Percentiles rank a stretch among this genome's conserved stretches.
phyloP scores from a whole-genome alignment of 257 asterid species.

The Dorcoceras hygrometricum region DNA sequence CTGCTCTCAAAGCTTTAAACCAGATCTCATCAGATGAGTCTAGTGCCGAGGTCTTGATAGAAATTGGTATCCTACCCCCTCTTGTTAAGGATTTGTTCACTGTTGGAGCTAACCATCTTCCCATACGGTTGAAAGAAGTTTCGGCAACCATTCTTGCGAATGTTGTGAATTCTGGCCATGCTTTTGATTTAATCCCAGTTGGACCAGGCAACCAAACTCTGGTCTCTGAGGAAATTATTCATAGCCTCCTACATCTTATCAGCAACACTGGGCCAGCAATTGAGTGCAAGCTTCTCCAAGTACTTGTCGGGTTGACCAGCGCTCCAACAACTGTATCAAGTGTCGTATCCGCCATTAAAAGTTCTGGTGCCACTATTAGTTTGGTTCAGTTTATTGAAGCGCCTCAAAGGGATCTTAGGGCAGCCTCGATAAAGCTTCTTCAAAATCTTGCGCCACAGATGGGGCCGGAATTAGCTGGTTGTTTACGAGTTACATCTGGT shows the following conservation, averaged over 20 bases:
- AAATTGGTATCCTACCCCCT: constrained; percentile 92
- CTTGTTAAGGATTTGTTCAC: constrained; percentile 86
- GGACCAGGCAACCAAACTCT: constrained; percentile 78
- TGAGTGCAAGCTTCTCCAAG: constrained; percentile 91
- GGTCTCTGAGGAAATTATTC: constrained; percentile 79
- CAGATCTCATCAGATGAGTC: constrained; percentile 81
- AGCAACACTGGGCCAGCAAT: constrained; percentile 95
- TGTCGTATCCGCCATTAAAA: constrained; percentile 74
- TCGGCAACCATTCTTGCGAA: constrained; percentile 89
- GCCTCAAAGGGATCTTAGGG: constrained; percentile 72
- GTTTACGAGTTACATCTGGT: constrained; percentile 68
- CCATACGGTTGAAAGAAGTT: constrained; percentile 74
- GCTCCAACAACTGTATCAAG: constrained; percentile 53
- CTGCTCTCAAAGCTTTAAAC: constrained; percentile 80
- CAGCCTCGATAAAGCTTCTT: constrained; percentile 78
- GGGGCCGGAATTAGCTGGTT: constrained; percentile 76
- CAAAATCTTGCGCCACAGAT: constrained; percentile 82
- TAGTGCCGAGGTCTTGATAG: constrained; percentile 76
- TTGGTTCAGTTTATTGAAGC: constrained; percentile 94
- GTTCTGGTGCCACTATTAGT: constrained; percentile 86
- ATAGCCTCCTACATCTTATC: constrained; percentile 72
- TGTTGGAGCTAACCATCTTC: constrained; percentile 61
- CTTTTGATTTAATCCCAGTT: constrained; percentile 61
- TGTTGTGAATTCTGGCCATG: constrained; percentile 75
- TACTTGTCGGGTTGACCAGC: constrained; percentile 81